phyloP scores from a whole-genome alignment of 1,284 basidiomycete genomes.

The Phellopilus nigrolimitatus region DNA sequence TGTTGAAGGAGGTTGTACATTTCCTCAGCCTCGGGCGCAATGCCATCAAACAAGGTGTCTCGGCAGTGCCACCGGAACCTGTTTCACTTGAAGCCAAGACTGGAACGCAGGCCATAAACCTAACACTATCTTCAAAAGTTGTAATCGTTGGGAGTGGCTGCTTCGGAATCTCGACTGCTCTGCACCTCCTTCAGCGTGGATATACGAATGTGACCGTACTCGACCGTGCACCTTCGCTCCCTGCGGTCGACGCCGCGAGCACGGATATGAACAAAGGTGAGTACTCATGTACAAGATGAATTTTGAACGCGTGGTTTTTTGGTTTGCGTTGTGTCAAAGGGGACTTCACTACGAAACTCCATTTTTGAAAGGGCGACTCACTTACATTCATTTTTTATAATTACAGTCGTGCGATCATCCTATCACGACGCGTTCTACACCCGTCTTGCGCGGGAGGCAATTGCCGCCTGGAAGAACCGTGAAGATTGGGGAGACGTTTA shows the following conservation, averaged over 20 bases:
- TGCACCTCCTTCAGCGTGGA: conserved; percentile 66
- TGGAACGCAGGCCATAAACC: no score
- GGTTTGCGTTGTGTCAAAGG: neutral
- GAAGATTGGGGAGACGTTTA: conserved; percentile 71
- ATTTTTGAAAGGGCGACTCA: conserved; percentile 1
- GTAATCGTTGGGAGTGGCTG: conserved; percentile 83
- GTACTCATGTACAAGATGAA: conserved; percentile 23
- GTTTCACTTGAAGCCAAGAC: no score
- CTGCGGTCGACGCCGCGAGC: conserved; percentile 76
- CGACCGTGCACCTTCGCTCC: conserved; percentile 60
- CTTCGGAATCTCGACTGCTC: conserved; percentile 82
- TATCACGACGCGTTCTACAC: conserved; percentile 70
- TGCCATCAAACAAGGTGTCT: no score
- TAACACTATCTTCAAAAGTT: conserved; percentile 31
- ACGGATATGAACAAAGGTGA: conserved; percentile 82
- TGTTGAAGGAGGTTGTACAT: no score
- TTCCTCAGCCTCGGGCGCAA: no score
- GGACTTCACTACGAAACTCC: neutral
- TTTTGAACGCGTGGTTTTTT: neutral
- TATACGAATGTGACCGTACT: conserved; percentile 66
- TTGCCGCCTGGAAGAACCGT: conserved; percentile 62
- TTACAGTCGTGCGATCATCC: conserved; percentile 67
- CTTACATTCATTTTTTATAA: neutral
- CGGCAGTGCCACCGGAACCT: neutral
- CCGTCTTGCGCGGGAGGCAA: conserved; percentile 66